A percentile compares a stretch with the other conserved stretches of the same genome.
Evolutionary conservation across 345 rosid genomes (phyloP).

Genomic region (Rhizophora mangle): DNA sequence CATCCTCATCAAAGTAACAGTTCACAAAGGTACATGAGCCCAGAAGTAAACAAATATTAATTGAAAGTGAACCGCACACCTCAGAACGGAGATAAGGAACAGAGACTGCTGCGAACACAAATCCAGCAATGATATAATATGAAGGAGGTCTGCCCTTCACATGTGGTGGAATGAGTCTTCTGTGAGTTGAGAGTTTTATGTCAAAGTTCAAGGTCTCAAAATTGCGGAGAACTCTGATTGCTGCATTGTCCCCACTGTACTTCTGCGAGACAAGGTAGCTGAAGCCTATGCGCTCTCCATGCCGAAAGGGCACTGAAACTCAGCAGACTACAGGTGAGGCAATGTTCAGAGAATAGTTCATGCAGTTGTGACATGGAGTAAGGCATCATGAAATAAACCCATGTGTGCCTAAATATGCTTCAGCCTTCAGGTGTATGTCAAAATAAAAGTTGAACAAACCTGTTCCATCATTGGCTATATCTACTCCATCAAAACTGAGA

Average conservation of each 20-base stretch:
- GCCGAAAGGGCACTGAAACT: conserved; percentile 85
- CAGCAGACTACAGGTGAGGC: conserved; percentile 3
- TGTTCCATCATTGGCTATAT: conserved; percentile 96
- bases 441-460: conserved; percentile 35
- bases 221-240: conserved; percentile 76
- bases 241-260: conserved; percentile 78
- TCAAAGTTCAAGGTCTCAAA: conserved; percentile 55
- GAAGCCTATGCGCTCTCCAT: conserved; percentile 93
- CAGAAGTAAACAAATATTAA: neutral
- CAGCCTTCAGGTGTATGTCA: neutral
- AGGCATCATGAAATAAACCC: neutral
- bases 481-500: conserved; percentile 83
- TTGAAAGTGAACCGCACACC: conserved; percentile 37
- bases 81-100: conserved; percentile 95
- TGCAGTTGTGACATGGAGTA: neutral
- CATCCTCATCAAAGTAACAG: neutral
- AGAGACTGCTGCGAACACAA: conserved; percentile 82
- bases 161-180: conserved; percentile 84
- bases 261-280: conserved; percentile 91
- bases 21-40: neutral
- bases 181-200: conserved; percentile 84
- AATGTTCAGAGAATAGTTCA: neutral
- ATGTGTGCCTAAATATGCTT: neutral
- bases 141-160: conserved; percentile 76
- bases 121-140: conserved; percentile 88